These are phyloP conservation scores for Diplodia seriata DNA, from an alignment of 2,329 filamentous ascomycete genomes.

Conservation along the genomic window DNA sequence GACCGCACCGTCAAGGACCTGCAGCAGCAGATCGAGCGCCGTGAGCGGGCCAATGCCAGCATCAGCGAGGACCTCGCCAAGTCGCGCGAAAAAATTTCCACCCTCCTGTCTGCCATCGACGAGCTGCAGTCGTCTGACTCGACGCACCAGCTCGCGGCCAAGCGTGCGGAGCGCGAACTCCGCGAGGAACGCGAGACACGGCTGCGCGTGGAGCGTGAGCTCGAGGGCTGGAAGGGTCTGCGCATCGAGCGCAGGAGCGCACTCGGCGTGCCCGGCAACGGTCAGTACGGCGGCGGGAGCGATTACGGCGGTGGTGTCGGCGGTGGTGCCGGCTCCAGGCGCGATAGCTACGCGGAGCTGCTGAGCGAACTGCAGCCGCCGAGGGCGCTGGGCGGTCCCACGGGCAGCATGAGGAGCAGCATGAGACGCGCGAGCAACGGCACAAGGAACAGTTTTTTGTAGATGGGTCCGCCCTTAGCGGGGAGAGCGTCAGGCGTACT, in stretches of 20 bases:
- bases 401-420: constrained; percentile 16
- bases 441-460: constrained; percentile 32
- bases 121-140: constrained; percentile 91
- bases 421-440: constrained; percentile 17
- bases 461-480: constrained; percentile 32
- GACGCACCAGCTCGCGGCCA: constrained; percentile 77
- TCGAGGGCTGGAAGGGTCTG: constrained; percentile 80
- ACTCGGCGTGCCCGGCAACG: constrained; percentile 42
- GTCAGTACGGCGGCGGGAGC: neutral
- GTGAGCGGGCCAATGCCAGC: constrained; percentile 84
- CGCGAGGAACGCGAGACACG: constrained; percentile 86
- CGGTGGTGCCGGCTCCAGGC: constrained; percentile 49
- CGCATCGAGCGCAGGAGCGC: constrained; percentile 64
- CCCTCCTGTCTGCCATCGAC: constrained; percentile 88
- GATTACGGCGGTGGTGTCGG: constrained; percentile 49
- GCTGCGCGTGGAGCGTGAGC: constrained; percentile 81
- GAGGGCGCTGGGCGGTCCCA: neutral
- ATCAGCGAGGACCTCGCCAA: constrained; percentile 83
- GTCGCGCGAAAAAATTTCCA: constrained; percentile 88
- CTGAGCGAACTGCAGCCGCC: constrained; percentile 30
- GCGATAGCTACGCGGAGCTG: constrained; percentile 44
- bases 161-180: constrained; percentile 87
- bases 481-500: neutral
- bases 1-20: constrained; percentile 94
- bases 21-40: constrained; percentile 88